phyloP scores from a whole-genome alignment of 1,284 basidiomycete species.

The Cryptococcus sp. region DNA sequence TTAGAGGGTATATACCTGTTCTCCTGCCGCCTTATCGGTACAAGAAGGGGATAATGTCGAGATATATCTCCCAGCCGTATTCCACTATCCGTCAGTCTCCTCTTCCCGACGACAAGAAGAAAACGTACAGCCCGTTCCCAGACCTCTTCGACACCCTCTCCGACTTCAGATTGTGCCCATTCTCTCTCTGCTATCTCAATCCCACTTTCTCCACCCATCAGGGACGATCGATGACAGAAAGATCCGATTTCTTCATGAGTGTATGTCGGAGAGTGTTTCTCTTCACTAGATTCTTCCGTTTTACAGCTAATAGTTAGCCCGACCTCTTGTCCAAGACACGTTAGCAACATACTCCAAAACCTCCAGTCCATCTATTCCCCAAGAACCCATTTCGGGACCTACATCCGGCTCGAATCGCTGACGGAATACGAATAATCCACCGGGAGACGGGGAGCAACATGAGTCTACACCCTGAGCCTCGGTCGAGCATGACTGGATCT shows the following conservation, averaged over 20 bases:
- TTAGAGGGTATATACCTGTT: conserved; percentile 11
- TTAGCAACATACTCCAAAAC: conserved; percentile 37
- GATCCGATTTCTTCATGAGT: conserved; percentile 43
- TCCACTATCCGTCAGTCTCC: conserved; percentile 32
- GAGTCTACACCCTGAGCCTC: conserved; percentile 14
- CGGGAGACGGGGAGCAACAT: conserved; percentile 37
- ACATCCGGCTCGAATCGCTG: conserved; percentile 45
- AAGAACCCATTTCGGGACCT: conserved; percentile 36
- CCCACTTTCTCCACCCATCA: conserved; percentile 27
- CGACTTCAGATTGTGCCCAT: conserved; percentile 46
- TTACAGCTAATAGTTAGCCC: neutral
- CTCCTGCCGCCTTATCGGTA: conserved; percentile 19
- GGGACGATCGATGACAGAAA: conserved; percentile 23
- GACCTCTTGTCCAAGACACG: neutral
- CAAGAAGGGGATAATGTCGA: conserved; percentile 29
- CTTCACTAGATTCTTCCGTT: neutral
- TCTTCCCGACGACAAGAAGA: neutral
- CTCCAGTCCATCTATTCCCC: conserved; percentile 45
- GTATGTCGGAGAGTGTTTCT: conserved; percentile 20
- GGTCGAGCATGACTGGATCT: neutral
- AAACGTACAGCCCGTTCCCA: conserved; percentile 43
- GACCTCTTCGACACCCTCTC: conserved; percentile 48
- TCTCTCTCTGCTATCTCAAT: conserved; percentile 33
- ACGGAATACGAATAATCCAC: conserved; percentile 40
- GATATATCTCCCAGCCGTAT: conserved; percentile 39